These are phyloP conservation scores for Incumbomyces lentus DNA, from an alignment of 2,329 filamentous ascomycete species.

Conservation along the genomic window DNA sequence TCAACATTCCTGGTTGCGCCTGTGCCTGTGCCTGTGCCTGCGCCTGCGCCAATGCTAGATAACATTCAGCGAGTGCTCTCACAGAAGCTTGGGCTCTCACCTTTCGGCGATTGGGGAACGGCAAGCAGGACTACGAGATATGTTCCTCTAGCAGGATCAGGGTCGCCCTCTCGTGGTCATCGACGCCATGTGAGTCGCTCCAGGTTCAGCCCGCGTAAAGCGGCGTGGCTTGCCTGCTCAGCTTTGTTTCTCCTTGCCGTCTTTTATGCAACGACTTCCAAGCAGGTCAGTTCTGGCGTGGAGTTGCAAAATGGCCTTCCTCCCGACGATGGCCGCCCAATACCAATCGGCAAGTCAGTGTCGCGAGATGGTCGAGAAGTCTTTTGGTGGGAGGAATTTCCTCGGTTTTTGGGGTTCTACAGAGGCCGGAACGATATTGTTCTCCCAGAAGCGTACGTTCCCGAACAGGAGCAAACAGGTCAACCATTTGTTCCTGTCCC, in stretches of 20 bases:
- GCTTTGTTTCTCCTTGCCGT: conserved; percentile 7
- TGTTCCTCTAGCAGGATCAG: neutral
- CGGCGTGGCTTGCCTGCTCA: conserved; percentile 12
- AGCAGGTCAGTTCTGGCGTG: neutral
- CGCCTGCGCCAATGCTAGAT: conserved; percentile 3
- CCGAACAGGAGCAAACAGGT: conserved; percentile 13
- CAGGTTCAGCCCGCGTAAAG: conserved; percentile 10
- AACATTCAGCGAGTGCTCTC: conserved; percentile 1
- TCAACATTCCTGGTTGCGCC: neutral
- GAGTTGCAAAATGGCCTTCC: neutral
- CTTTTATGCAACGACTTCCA: neutral
- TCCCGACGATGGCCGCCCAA: conserved; percentile 9
- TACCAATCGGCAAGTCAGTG: conserved; percentile 16
- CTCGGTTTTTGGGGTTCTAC: conserved; percentile 7
- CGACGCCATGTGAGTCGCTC: conserved; percentile 11
- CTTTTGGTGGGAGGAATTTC: conserved; percentile 22
- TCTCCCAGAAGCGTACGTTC: conserved; percentile 13
- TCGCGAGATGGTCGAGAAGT: conserved; percentile 15
- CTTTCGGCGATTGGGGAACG: neutral
- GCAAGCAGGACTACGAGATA: neutral
- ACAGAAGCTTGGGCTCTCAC: neutral
- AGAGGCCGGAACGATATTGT: conserved; percentile 3
- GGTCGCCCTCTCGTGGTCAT: conserved; percentile 2
- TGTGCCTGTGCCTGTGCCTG: neutral
- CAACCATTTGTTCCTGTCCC: conserved; percentile 1